Evolutionary conservation across 306 rosid species (phyloP), one percentile per base, ranked within the genome.

Genomic region (Pachyrhizus erosus): DNA sequence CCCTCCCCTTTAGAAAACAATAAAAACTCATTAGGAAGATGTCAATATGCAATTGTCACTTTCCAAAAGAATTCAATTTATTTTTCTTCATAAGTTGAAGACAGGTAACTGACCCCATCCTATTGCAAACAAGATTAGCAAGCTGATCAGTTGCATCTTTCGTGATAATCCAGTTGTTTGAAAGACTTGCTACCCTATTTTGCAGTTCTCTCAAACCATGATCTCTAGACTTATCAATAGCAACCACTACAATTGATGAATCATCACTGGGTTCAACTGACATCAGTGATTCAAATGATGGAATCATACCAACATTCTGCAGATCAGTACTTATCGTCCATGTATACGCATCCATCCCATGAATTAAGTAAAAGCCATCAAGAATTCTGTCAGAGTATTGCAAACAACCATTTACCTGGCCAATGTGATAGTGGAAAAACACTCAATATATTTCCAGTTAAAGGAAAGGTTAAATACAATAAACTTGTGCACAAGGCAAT

Each of bases 311-410:
- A 75, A 68, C 83, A 77, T 66, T 83, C 81, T 82, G 87, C 77
- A 71, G 54, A 79, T 89, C 91, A 20, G 88, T 72, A 72, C 91
- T 89, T 51, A 86, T 66, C 17, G 81, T 78, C 91, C 91, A 89
- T 75, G 91, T 78, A 72, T 89, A 89, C 9, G 82, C 82, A 89
- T 89, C 91, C 84, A 89, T 82, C 82, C 91, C 91, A 43, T 89
- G 89, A 23, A 89, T 82, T 33, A 86, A 55, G 86, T 89, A 89
- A 82, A 89, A 89, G 29, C 91, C 91, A 82, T 89, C 89, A 2
- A 75, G 57, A 86, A 86, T 75, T 86, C 76, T 79, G 67, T 86
- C 91, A 7, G 75, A 65, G 84, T 89, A 89, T 55, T 80, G 87
- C 81, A 89, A 84, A 84, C 84, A 84, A 61, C 91, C 91, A 86